These are phyloP conservation scores for Solanum boliviense DNA, from an alignment of 257 asterid genomes.

Conservation along the genomic window DNA sequence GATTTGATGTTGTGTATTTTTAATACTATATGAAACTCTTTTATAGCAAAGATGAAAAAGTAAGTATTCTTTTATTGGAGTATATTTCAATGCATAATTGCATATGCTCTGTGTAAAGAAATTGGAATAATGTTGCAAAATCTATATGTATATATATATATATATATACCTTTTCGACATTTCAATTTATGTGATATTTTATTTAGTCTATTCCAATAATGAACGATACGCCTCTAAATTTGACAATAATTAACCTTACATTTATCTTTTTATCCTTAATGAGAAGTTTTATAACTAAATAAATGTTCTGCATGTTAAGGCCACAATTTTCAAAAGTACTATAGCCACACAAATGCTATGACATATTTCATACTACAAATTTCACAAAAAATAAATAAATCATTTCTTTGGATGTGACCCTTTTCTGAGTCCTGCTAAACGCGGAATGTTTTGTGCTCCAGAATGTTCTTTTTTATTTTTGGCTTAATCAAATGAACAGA, in stretches of 20 bases:
- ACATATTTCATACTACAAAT: neutral
- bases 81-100: neutral
- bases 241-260: neutral
- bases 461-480: neutral
- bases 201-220: neutral
- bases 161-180: neutral
- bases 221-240: neutral
- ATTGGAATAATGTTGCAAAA: too few relatives aligned
- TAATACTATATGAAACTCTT: too few relatives aligned
- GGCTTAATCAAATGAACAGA: neutral
- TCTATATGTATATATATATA: too few relatives aligned
- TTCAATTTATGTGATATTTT: neutral
- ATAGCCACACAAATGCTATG: neutral
- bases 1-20: too few relatives aligned
- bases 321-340: neutral
- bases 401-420: neutral
- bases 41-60: neutral
- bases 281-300: neutral
- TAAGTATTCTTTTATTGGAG: neutral
- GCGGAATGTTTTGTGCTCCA: neutral
- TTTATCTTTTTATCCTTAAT: neutral
- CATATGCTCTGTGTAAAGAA: too few relatives aligned
- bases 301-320: neutral
- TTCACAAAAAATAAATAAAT: neutral
- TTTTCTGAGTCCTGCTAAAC: neutral